Conservation (phyloP, 768 basidiomycete genomes). For the Termitomyces sp. region DNA sequence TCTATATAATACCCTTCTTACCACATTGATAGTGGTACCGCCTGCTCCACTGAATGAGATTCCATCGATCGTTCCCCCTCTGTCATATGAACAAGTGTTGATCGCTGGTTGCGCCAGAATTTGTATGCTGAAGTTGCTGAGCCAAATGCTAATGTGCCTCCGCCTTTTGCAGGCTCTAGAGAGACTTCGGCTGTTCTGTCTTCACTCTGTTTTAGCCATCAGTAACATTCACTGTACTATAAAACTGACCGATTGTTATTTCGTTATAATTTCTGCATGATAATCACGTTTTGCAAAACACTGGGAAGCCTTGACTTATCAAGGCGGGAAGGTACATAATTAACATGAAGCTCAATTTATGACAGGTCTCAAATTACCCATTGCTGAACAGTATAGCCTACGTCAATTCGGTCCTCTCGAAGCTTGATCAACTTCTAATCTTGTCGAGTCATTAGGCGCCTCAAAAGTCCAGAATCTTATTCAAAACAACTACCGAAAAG, state of each 20-base stretch:
- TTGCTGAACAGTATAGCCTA: slow-evolving; percentile 47
- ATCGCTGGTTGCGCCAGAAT: too few relatives aligned
- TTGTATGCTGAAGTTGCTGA: too few relatives aligned
- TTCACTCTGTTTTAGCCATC: not conserved
- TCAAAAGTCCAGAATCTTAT: slow-evolving; percentile 24
- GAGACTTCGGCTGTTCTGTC: too few relatives aligned
- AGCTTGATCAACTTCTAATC: slow-evolving; percentile 51
- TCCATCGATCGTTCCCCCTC: too few relatives aligned
- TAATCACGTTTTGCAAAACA: slow-evolving; percentile 68
- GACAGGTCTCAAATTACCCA: not conserved
- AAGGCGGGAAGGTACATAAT: slow-evolving; percentile 58
- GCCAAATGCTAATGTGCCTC: too few relatives aligned
- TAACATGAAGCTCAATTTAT: not conserved
- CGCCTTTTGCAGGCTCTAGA: too few relatives aligned
- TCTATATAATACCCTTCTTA: too few relatives aligned
- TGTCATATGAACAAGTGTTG: too few relatives aligned
- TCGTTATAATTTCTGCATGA: slow-evolving; percentile 70
- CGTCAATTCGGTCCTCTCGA: slow-evolving; percentile 54
- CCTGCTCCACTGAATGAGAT: too few relatives aligned
- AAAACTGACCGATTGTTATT: not conserved
- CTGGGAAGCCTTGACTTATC: slow-evolving; percentile 70
- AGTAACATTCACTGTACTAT: too few relatives aligned
- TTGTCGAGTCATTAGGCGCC: slow-evolving; percentile 36
- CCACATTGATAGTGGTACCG: too few relatives aligned
- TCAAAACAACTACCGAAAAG: slow-evolving; percentile 43